Base-by-base conservation (phyloP, 495 filamentous ascomycete genomes). In the Xylaria castorea region DNA sequence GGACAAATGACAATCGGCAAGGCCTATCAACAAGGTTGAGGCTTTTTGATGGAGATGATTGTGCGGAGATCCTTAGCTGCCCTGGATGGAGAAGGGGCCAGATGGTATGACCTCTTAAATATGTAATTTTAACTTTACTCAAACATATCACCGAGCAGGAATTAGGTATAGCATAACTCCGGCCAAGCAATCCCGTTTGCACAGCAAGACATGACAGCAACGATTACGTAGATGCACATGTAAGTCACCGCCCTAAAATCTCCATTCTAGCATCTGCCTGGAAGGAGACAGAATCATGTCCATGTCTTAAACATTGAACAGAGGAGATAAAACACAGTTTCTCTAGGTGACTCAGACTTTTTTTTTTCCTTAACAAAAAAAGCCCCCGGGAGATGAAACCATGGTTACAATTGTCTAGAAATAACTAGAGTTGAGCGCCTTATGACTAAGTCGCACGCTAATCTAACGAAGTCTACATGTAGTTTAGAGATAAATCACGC, bases 211-310 rank as follows among this genome's bases (percentile, higher is more conserved):
- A 63, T 63, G 2, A 27, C 61, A 27, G 22, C n/a, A 27, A 30
- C 6, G 7, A 63, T 63, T 63, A 63, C 38, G 61, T 63, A 44
- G 38, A 38, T 44, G 38, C 6, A 44, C 18, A 63, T 63, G 38
- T 32, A 3, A 12, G 36, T 42, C 12, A 16, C 61, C 18, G 22
- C 38, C 38, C 38, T n/a, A 11, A 40, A 9, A 38, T 42, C 8
- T 40, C 3, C 12, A 16, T 42, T 63, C 11, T 12, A n/a, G 1
- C 12, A 38, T 12, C 38, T 44, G 22, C 12, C 12, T 44, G 5
- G 38, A 25, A 38, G n/a, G n/a, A 2, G 22, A 27, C 4, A 44
- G 36, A 32, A 57, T 16, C n/a, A 63, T 44, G 60, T 42, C 12
- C 44, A 30, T 2, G 44, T 63, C 38, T 44, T 22, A 63, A 40